Evolutionary conservation across 2,329 filamentous ascomycete species (phyloP), one percentile per base, ranked within the genome.

Genomic region (Colletotrichum abscissum): DNA sequence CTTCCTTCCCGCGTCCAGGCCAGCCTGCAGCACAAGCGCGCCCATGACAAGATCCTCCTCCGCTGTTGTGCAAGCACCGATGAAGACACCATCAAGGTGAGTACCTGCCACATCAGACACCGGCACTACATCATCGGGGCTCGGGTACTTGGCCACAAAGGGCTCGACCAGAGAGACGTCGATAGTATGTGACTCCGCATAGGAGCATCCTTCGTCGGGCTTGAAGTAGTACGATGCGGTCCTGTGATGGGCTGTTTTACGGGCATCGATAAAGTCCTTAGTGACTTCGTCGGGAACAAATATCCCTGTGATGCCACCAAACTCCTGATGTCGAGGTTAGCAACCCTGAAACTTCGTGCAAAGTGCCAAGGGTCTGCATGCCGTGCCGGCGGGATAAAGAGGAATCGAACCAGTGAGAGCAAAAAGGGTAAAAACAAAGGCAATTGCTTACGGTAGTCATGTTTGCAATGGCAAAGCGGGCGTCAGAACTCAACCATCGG

Each of bases 61-160:
- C 0, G 84, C 79, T 0, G 84, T 86, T 1, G 85, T 87, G 75
- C 85, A 87, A 1, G 85, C 85, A 1, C 85, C 85, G 26, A 87
- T 86, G 75, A 87, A 87, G 65, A 81, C 82, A 2, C 85, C 85
- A 63, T 86, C 83, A 3, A 86, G 76, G 1, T 75, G 19, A 52
- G 78, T 81, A 1, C 77, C 79, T 1, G 72, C 76, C 14, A 79
- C 76, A n/a, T 83, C 80, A 0, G 75, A 75, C 0, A 86, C 81
- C 1, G 84, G 80, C 0, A 85, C 82, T 1, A 87, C 84, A 54
- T 86, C 79, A 71, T 87, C 85, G 5, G 84, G 84, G 3, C 78
- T 81, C 0, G 85, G 84, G 66, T 86, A 84, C 9, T 76, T 76
- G 5, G 85, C 84, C 19, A 86, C 75, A 35, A 81, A 84, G 0